Conservation (phyloP, 768 basidiomycete genomes). For the Collybia sp. region DNA sequence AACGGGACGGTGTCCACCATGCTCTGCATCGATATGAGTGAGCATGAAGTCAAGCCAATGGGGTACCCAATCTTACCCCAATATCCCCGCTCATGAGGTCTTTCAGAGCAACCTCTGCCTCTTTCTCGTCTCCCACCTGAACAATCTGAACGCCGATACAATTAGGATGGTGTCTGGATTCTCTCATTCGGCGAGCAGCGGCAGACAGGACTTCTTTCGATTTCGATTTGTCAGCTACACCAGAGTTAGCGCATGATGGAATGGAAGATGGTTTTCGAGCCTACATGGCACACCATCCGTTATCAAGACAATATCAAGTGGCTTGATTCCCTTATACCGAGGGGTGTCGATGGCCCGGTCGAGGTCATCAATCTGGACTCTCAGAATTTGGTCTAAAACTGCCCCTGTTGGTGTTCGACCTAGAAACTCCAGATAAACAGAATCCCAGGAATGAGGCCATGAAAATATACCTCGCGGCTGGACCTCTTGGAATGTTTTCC, state of each 20-base stretch:
- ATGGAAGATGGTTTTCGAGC: not conserved
- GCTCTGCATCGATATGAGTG: conserved; percentile 11
- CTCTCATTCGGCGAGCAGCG: conserved; percentile 16
- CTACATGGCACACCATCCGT: conserved; percentile 27
- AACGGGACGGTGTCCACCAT: conserved; percentile 28
- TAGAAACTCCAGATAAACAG: conserved; percentile 4
- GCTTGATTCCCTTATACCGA: conserved; percentile 17
- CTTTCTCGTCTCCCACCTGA: conserved; percentile 23
- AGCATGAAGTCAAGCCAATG: not conserved
- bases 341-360: conserved; percentile 9
- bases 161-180: conserved; percentile 24
- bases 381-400: conserved; percentile 15
- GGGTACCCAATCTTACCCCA: conserved; percentile 12
- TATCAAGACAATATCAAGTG: conserved; percentile 26
- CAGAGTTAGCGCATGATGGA: not conserved
- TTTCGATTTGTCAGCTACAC: conserved; percentile 9
- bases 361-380: conserved; percentile 16
- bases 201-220: conserved; percentile 15
- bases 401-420: conserved; percentile 25
- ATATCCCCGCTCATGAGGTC: conserved; percentile 20
- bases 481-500: conserved; percentile 14
- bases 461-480: conserved; percentile 6
- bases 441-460: not conserved
- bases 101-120: conserved; percentile 15
- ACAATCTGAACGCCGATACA: conserved; percentile 27